Evolutionary conservation across 2,329 filamentous ascomycete genomes (phyloP), one percentile per base, ranked within the genome.

Genomic region (Ophiocordyceps camponoti-floridani): DNA sequence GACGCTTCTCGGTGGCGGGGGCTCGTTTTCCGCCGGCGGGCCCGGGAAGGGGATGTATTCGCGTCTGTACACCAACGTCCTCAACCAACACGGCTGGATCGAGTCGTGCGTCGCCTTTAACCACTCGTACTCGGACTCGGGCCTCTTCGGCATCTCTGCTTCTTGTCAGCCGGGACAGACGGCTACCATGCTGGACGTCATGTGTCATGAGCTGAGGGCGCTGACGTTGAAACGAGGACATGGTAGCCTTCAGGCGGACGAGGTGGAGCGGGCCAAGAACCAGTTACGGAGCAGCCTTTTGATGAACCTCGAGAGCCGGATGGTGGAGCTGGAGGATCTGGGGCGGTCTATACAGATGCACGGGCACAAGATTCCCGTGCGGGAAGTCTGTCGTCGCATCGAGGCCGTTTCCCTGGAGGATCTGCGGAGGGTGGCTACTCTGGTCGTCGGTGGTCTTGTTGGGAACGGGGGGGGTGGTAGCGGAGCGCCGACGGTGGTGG

Each of bases 21-120:
- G 91, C 23, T 95, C 88, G 46, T 98, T 98, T 68, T 94, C 85
- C 14, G 91, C 91, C 45, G 91, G 91, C 54, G 91, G 91, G 0
- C 91, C 91, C 4, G 91, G 91, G 44, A 98, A 98, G 69, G 91
- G 91, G 61, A 98, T 98, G 91, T 96, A 96, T 70, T 94, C 85
- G 35, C 82, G 91, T 12, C 76, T 98, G 9, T 98, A 95, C 70
- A 96, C 88, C 50, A 94, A 95, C 60, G 89, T 96, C 0, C 75
- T 98, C 44, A 98, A 98, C 68, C 88, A 96, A 65, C 81, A 94
- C 65, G 86, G 84, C 53, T 98, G 89, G 89, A 86, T 98, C 26
- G 91, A 98, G 66, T 88, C 79, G 48, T 96, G 91, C 65, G 73
- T 94, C 44, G 83, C 89, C 28, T 96, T 96, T 70, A 96, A 96